These are phyloP conservation scores for Colletotrichum sp. DNA, from an alignment of 2,329 filamentous ascomycete species.

Conservation along the genomic window DNA sequence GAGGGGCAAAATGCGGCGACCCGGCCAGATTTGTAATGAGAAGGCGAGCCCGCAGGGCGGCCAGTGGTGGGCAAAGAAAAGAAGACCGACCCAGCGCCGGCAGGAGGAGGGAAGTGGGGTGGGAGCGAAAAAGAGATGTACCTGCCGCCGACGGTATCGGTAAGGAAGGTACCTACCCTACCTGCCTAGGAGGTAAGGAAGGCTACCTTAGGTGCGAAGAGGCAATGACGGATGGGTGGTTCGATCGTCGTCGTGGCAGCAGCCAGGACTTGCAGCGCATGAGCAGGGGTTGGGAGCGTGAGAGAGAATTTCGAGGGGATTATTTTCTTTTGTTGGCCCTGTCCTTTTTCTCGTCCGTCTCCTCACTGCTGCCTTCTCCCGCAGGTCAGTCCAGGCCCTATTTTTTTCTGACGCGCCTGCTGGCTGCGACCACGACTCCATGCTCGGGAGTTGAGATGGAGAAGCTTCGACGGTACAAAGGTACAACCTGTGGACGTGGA, in stretches of 20 bases:
- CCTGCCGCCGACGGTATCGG: neutral
- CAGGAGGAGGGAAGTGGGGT: neutral
- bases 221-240: neutral
- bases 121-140: neutral
- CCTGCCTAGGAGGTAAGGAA: neutral
- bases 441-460: conserved; percentile 1
- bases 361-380: neutral
- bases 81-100: neutral
- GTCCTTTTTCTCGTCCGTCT: neutral
- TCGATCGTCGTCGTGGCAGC: neutral
- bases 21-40: conserved; percentile 15
- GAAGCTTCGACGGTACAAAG: neutral
- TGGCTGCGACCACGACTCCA: neutral
- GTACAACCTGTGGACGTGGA: neutral
- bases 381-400: neutral
- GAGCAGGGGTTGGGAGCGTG: neutral
- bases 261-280: neutral
- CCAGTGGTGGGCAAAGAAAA: neutral
- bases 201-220: neutral
- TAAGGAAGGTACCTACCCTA: neutral
- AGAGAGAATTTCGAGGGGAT: neutral
- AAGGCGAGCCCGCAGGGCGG: neutral
- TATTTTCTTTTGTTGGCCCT: neutral
- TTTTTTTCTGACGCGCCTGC: neutral
- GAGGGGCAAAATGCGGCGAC: conserved; percentile 17